phyloP scores from a whole-genome alignment of 768 basidiomycete species.

The Trametes sanguinea region DNA sequence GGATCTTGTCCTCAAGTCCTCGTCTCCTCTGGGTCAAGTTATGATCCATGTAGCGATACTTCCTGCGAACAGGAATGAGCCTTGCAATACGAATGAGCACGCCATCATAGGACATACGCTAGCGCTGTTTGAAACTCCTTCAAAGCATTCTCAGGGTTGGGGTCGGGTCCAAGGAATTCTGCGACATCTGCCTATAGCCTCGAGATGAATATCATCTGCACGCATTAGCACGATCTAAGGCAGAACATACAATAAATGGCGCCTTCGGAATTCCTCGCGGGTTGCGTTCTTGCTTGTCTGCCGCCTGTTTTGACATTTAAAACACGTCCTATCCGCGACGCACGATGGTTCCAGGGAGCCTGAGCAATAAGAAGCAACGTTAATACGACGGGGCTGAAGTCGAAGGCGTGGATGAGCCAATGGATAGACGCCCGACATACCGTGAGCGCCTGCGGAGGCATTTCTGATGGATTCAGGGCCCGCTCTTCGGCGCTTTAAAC shows the following conservation, averaged over 20 bases:
- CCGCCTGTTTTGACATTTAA: slow-evolving; percentile 16
- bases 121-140: slow-evolving; percentile 88
- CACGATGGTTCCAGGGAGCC: background rate
- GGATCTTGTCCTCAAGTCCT: slow-evolving; percentile 90
- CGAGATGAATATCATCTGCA: background rate
- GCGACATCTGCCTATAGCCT: slow-evolving; percentile 76
- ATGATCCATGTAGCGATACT: slow-evolving; percentile 98
- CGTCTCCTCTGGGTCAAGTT: slow-evolving; percentile 76
- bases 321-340: background rate
- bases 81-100: background rate
- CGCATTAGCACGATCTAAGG: background rate
- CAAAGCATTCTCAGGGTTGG: slow-evolving; percentile 74
- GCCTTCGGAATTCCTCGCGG: slow-evolving; percentile 94
- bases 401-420: background rate
- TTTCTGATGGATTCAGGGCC: background rate
- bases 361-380: too few relatives aligned
- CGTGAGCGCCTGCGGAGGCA: background rate
- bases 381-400: background rate
- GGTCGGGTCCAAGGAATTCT: slow-evolving; percentile 78
- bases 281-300: slow-evolving; percentile 54
- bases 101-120: slow-evolving; percentile 60
- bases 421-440: slow-evolving; percentile 1
- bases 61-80: slow-evolving; percentile 51
- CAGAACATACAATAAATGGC: slow-evolving; percentile 79
- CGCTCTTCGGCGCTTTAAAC: slow-evolving; percentile 10